Evolutionary conservation across 208 protist species (phyloP).

Genomic region (Crithidia sp.): DNA sequence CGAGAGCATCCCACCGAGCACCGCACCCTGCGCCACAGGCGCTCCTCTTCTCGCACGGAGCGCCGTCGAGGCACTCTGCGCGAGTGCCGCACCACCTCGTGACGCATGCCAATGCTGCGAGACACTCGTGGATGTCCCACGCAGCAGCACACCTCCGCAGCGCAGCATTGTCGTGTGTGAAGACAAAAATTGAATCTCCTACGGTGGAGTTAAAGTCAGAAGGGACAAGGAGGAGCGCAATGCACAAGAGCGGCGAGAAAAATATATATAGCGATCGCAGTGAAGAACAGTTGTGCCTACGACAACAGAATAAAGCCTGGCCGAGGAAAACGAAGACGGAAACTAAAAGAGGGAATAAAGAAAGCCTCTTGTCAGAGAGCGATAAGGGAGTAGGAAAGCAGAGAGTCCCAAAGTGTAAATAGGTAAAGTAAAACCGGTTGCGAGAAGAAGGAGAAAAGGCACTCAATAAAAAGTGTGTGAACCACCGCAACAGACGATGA

Average conservation of each 20-base stretch:
- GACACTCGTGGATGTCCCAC: background rate
- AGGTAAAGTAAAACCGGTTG: too few relatives aligned
- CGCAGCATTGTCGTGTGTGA: conserved; percentile 6
- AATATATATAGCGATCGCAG: background rate
- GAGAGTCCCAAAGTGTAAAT: too few relatives aligned
- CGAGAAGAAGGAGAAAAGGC: background rate
- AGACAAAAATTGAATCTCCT: background rate
- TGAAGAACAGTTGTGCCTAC: background rate
- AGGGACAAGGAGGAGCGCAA: too few relatives aligned
- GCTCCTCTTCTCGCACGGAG: conserved; percentile 1
- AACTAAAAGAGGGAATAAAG: background rate
- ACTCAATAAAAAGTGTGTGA: background rate
- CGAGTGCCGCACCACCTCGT: background rate
- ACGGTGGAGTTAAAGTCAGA: too few relatives aligned
- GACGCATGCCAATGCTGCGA: background rate
- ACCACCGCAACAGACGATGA: background rate
- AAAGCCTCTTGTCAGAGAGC: background rate
- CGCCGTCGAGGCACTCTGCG: background rate
- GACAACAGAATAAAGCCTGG: conserved; percentile 12
- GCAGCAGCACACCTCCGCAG: conserved; percentile 6
- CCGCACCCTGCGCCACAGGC: background rate
- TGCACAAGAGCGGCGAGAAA: conserved; percentile 1
- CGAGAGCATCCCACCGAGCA: background rate
- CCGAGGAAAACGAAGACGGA: background rate
- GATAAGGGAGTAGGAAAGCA: too few relatives aligned